Evolutionary conservation across 306 rosid genomes (phyloP), one percentile per base, ranked within the genome.

Genomic region (Benincasa hispida): DNA sequence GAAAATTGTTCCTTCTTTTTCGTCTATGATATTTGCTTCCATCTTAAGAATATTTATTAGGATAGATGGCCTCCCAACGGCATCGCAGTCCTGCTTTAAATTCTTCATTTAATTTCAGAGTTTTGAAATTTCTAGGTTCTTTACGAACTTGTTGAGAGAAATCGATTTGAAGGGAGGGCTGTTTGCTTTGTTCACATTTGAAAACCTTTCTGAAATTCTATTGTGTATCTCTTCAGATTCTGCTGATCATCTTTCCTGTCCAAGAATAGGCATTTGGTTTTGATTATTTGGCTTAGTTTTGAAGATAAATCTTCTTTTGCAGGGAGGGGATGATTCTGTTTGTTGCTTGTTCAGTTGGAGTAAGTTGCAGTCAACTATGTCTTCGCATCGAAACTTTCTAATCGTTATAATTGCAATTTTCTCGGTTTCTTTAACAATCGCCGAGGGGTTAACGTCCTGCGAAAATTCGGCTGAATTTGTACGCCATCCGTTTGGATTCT

Each of bases 401-500:
- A 8, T 78, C 24, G 69, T 85, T 42, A 1, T 79, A 0, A 22
- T 89, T 82, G 57, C 68, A 48, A 61, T 85, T 78, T 78, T 82
- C 39, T 28, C 85, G 19, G 56, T 77, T 14, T 69, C 53, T 57
- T 55, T 85, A 62, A 72, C 89, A 32, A n/a, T 73, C 82, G 87
- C 88, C 18, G 76, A 86, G 12, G 60, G 8, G 45, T 19, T 8
- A 0, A 24, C 4, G 42, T 39, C 34, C 28, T 92, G 93, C 77
- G 81, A 80, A 56, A 27, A 54, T 14, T 27, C 74, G 8, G 72
- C 58, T 45, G 19, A 67, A 6, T 0, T 39, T 13, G 79, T 91
- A 32, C 83, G 15, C 1, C 86, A 85, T 63, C 98, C 99, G 50
- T 92, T 95, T n/a, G 96, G 93, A 5, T 89, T 90, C 84, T 80